Evolutionary conservation across 192 early-diverging fungal species (phyloP), one percentile per base, ranked within the genome.

Genomic region (Entomortierella beljakovae): DNA sequence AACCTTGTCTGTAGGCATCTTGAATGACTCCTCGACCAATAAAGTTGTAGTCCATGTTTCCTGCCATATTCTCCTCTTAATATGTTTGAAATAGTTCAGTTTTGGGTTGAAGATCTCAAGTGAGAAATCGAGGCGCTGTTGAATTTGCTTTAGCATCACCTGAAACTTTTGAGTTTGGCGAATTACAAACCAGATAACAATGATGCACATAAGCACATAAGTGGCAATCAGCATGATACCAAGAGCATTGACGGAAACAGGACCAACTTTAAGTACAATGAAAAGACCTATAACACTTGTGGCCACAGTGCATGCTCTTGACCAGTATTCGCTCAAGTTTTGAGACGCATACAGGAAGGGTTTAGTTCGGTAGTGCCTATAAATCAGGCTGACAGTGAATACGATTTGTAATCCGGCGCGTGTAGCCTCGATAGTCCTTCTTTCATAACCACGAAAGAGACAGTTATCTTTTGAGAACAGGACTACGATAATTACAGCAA

Each of bases 21-120:
- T 82, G 71, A 87, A 90, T 53, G 86, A 80, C 25, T 87, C 85
- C 64, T 84, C 84, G 13, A 82, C 86, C 22, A 91, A 68, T 28
- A 91, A 61, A 3, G 87, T 82, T 33, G 86, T 88, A 3, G 88
- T 87, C 90, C 90, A 91, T 16, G 90, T 89, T 34, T 91, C 90
- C 71, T 91, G 90, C 90, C 90, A 91, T 54, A 91, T 84, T 5
- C 90, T 81, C 26, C 68, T 43, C 63, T 79, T 84, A n/a, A 86
- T 80, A 18, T 68, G 72, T 55, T 84, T 83, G 51, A 62, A 60
- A 32, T 70, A 80, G 64, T 83, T 72, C 18, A 80, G 60, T 26
- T 65, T 68, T 23, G 80, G 59, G 61, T 86, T 87, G 40, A 84
- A 86, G 23, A 90, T 82, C 23, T 84, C 81, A 2, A 85, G 59